Evolutionary conservation across 306 rosid genomes (phyloP), one percentile per base, ranked within the genome.

Genomic region (Carpinus fangiana): DNA sequence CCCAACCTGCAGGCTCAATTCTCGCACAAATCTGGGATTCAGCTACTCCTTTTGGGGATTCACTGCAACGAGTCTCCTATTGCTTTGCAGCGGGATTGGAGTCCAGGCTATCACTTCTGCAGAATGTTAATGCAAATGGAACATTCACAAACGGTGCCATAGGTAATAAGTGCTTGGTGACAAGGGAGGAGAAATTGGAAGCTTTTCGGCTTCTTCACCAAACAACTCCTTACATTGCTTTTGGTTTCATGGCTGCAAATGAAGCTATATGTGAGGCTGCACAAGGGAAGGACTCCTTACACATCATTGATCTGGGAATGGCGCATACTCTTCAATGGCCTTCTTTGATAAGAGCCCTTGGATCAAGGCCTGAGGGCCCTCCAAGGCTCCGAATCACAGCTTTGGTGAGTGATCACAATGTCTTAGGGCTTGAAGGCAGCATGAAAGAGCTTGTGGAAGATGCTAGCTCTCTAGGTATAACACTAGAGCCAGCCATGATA

Each of bases 201-300:
- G 94, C 94, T 28, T 88, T 90, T 84, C 89, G 83, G 1, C 91
- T 88, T 53, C 94, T 93, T 79, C 74, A 83, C 89, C 96, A 93
- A 82, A 87, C 87, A 10, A 93, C 98, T 71, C 98, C 98, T 60
- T 90, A 85, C 77, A 78, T 89, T 77, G 87, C 96, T 45, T 88
- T 93, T 36, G 90, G 94, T 7, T 90, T 84, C 80, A 86, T 90
- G 94, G 94, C 88, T 78, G 96, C 98, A 41, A 93, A 93, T 88
- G 94, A 90, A 78, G 90, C 89, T 50, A 88, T 93, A 62, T 79
- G 74, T 69, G 90, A 90, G 80, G 90, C 86, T 57, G 89, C 91
- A 73, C 80, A 80, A 62, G 90, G 91, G 51, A 87, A 89, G 65
- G 73, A 83, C 60, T 81, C 87, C 68, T 79, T 93, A 61, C 98